Evolutionary conservation across 805 yeast genomes (phyloP).

Genomic region (Ogataea methylovora): DNA sequence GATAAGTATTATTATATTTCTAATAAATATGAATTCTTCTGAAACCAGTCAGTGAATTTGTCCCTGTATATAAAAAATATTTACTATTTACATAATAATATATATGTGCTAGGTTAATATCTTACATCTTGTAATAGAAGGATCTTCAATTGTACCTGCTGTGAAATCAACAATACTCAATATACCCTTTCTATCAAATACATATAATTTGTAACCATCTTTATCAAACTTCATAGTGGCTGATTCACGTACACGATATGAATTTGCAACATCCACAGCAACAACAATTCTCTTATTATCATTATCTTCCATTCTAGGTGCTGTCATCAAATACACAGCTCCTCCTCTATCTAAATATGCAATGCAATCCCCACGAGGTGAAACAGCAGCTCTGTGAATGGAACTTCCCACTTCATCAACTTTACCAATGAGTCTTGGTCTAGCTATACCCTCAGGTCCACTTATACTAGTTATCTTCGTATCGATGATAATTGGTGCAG

Average conservation of each 20-base stretch:
- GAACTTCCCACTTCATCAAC: conserved; percentile 76
- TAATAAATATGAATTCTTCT: no score
- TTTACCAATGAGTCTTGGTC: conserved; percentile 53
- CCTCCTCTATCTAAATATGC: conserved; percentile 81
- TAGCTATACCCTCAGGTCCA: conserved; percentile 37
- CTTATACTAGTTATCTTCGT: conserved; percentile 43
- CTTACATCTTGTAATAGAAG: conserved; percentile 61
- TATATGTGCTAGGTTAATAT: no score
- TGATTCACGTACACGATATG: conserved; percentile 64
- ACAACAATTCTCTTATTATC: conserved; percentile 55
- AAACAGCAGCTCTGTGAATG: conserved; percentile 65
- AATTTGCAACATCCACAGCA: conserved; percentile 73
- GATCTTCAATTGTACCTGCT: conserved; percentile 70
- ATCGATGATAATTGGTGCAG: conserved; percentile 63
- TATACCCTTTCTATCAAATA: conserved; percentile 76
- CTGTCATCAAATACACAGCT: conserved; percentile 56
- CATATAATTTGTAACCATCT: conserved; percentile 73
- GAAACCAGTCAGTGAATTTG: no score
- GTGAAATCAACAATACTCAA: conserved; percentile 81
- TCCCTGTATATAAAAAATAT: no score
- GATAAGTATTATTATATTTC: conserved; percentile 2
- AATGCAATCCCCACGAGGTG: conserved; percentile 82
- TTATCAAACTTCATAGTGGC: conserved; percentile 71
- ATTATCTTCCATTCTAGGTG: conserved; percentile 48
- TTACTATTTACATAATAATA: no score